phyloP scores from a whole-genome alignment of 495 filamentous ascomycete species.

The Aspergillus olivimuriae region DNA sequence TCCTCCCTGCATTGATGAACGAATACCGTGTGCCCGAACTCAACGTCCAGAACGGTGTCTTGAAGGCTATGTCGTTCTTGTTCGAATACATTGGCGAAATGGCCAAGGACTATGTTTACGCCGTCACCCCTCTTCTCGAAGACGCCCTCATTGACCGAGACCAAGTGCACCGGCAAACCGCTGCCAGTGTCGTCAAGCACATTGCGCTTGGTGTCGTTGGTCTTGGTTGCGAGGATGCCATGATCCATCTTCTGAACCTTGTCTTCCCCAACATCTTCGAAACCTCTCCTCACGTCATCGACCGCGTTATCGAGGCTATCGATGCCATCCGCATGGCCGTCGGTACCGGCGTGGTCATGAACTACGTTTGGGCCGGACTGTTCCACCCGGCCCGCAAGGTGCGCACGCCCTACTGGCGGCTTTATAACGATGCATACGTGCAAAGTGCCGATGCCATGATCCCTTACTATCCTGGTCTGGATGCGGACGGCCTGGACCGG shows the following conservation, averaged over 20 bases:
- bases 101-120: constrained; percentile 99
- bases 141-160: constrained; percentile 97
- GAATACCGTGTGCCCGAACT: constrained; percentile 98
- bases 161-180: constrained; percentile 96
- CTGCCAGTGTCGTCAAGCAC: constrained; percentile 93
- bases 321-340: constrained; percentile 94
- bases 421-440: constrained; percentile 98
- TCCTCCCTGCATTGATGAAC: constrained; percentile 99
- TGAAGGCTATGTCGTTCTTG: constrained; percentile 94
- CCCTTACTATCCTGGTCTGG: constrained; percentile 84
- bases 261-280: constrained; percentile 98
- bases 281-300: constrained; percentile 97
- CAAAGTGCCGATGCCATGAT: constrained; percentile 90
- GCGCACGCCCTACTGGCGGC: constrained; percentile 81
- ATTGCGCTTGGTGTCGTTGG: constrained; percentile 94
- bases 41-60: constrained; percentile 97
- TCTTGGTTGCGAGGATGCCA: constrained; percentile 96
- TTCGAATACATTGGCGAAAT: constrained; percentile 99
- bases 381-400: constrained; percentile 97
- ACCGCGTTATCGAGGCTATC: constrained; percentile 93
- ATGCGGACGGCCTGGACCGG: constrained; percentile 66
- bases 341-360: constrained; percentile 84
- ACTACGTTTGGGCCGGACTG: constrained; percentile 95
- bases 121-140: constrained; percentile 92
- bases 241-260: constrained; percentile 94